These are phyloP conservation scores for Plasmodium billcollinsi DNA, from an alignment of 169 alveolate genomes.

Conservation along the genomic window DNA sequence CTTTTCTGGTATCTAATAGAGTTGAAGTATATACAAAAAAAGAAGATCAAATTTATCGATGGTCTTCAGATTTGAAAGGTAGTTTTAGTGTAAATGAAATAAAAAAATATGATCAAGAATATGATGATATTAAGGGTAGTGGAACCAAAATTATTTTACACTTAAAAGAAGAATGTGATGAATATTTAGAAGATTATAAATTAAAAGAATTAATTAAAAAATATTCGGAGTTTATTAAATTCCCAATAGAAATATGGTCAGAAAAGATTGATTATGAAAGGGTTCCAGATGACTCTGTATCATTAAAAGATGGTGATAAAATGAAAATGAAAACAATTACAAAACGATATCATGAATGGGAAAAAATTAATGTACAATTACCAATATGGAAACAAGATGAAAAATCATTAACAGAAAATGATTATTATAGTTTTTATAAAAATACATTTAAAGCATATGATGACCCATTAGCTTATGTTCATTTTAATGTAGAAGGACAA, in stretches of 20 bases:
- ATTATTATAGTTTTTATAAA: slow-evolving; percentile 95
- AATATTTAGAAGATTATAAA: slow-evolving; percentile 95
- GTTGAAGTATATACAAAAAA: slow-evolving; percentile 97
- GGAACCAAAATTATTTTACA: slow-evolving; percentile 97
- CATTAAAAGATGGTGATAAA: slow-evolving; percentile 85
- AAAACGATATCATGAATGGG: slow-evolving; percentile 90
- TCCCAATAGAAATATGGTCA: slow-evolving; percentile 96
- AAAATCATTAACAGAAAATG: slow-evolving; percentile 94
- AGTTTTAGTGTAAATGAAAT: slow-evolving; percentile 93
- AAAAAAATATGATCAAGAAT: slow-evolving; percentile 92
- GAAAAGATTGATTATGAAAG: slow-evolving; percentile 91
- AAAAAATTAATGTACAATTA: slow-evolving; percentile 95
- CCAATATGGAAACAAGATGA: slow-evolving; percentile 97
- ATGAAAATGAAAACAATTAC: slow-evolving; percentile 88
- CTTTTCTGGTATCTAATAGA: slow-evolving; percentile 98
- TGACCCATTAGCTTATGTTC: slow-evolving; percentile 98
- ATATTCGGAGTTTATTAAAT: slow-evolving; percentile 96
- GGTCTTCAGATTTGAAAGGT: slow-evolving; percentile 97
- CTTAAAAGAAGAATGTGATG: slow-evolving; percentile 98
- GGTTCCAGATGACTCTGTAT: slow-evolving; percentile 88
- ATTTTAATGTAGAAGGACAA: slow-evolving; percentile 99
- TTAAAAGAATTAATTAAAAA: slow-evolving; percentile 93
- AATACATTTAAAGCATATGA: slow-evolving; percentile 95
- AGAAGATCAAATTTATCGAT: slow-evolving; percentile 95
- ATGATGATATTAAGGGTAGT: slow-evolving; percentile 92